A percentile compares a stretch with the other conserved stretches of the same genome.
phyloP scores from a whole-genome alignment of 257 asterid genomes.

The Rubia yunnanensis region DNA sequence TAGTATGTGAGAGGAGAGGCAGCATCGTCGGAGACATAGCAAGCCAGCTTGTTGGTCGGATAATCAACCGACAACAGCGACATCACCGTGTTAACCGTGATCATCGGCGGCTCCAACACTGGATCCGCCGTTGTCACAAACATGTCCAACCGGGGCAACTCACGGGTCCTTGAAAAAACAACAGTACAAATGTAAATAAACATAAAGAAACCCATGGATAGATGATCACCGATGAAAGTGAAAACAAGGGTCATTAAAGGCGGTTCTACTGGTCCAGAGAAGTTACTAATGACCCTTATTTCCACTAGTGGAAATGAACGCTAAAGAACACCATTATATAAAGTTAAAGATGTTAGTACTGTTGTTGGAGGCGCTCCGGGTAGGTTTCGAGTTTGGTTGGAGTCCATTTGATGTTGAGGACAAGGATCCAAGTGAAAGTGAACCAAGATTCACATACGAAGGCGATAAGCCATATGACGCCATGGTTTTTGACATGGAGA shows the following conservation, averaged over 20 bases:
- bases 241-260: too few relatives aligned
- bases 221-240: too few relatives aligned
- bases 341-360: constrained; percentile 8
- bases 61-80: constrained; percentile 31
- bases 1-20: constrained; percentile 28
- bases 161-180: constrained; percentile 1
- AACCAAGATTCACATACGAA: constrained; percentile 33
- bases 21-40: constrained; percentile 34
- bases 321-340: neutral
- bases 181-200: too few relatives aligned
- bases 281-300: too few relatives aligned
- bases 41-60: constrained; percentile 27
- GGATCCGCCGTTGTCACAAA: constrained; percentile 36
- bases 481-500: constrained; percentile 9
- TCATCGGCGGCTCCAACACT: constrained; percentile 23
- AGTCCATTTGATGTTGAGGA: constrained; percentile 25
- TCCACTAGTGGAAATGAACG: too few relatives aligned
- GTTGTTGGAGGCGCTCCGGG: constrained; percentile 20
- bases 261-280: too few relatives aligned
- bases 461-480: constrained; percentile 21
- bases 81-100: constrained; percentile 29
- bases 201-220: too few relatives aligned
- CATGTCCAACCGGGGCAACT: constrained; percentile 29
- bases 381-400: constrained; percentile 14
- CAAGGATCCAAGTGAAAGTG: constrained; percentile 29